These are phyloP conservation scores for Septoria petroselini DNA, from an alignment of 2,329 filamentous ascomycete species.

Conservation along the genomic window DNA sequence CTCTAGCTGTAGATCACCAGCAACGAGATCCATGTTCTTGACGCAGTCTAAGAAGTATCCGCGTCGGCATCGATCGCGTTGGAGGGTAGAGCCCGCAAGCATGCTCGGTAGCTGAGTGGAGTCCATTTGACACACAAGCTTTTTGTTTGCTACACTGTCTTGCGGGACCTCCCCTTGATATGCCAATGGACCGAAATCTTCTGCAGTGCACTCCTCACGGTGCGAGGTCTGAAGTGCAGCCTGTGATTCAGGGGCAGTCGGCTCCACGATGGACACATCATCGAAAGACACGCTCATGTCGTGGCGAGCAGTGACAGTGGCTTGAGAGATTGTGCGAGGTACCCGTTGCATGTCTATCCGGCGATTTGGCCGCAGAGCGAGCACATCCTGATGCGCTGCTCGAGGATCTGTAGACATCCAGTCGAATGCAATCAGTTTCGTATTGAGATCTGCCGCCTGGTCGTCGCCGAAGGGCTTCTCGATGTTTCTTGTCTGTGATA, in stretches of 20 bases:
- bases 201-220: slow-evolving; percentile 20
- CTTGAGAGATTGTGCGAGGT: slow-evolving; percentile 41
- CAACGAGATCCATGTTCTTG: slow-evolving; percentile 64
- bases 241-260: slow-evolving; percentile 15
- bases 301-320: slow-evolving; percentile 45
- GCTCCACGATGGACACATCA: slow-evolving; percentile 28
- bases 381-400: slow-evolving; percentile 49
- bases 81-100: slow-evolving; percentile 38
- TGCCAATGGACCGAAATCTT: slow-evolving; percentile 31
- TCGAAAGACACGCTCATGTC: slow-evolving; percentile 38
- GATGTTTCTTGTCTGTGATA: slow-evolving; percentile 44
- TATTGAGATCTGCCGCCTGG: slow-evolving; percentile 45
- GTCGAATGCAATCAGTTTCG: slow-evolving; percentile 58
- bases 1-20: slow-evolving; percentile 70
- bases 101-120: slow-evolving; percentile 27
- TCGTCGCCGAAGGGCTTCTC: slow-evolving; percentile 48
- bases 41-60: slow-evolving; percentile 58
- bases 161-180: slow-evolving; percentile 20
- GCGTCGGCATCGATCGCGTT: slow-evolving; percentile 55
- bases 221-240: slow-evolving; percentile 19
- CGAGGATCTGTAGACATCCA: slow-evolving; percentile 52
- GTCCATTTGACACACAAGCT: slow-evolving; percentile 15
- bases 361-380: slow-evolving; percentile 54
- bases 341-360: slow-evolving; percentile 51
- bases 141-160: slow-evolving; percentile 10